A percentile compares a stretch with the other conserved stretches of the same genome.
These are phyloP conservation scores for Pouteria glomerata DNA, from an alignment of 148 eudicot genomes.

Conservation along the genomic window DNA sequence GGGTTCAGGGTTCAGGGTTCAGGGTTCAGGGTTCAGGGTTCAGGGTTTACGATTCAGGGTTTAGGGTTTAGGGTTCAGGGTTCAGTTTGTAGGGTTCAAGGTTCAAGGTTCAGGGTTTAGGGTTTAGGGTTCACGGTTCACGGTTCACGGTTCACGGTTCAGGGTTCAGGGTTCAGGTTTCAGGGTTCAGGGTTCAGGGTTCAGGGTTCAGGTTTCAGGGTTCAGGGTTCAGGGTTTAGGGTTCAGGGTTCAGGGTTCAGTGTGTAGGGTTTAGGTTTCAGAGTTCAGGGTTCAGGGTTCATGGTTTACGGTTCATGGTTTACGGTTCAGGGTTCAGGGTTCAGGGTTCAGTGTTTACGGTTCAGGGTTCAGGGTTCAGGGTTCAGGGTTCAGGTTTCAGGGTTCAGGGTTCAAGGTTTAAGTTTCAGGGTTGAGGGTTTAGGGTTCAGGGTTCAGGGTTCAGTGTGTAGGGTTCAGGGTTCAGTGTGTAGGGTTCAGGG, in stretches of 20 bases:
- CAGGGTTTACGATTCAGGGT: neutral
- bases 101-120: neutral
- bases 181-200: conserved; percentile 7
- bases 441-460: conserved; percentile 11
- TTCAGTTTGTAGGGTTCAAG: neutral
- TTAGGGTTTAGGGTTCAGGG: conserved; percentile 7
- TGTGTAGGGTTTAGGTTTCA: conserved; percentile 12
- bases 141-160: conserved; percentile 7
- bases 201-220: conserved; percentile 7
- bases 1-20: conserved; percentile 3
- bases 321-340: conserved; percentile 9
- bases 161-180: conserved; percentile 4
- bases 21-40: conserved; percentile 3
- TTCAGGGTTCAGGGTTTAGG: conserved; percentile 13
- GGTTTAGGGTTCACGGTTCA: conserved; percentile 8
- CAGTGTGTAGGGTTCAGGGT: neutral
- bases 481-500: conserved; percentile 6
- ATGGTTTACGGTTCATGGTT: conserved; percentile 11
- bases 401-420: neutral
- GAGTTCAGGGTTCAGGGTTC: conserved; percentile 21
- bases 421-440: conserved; percentile 8
- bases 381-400: neutral
- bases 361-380: neutral
- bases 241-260: conserved; percentile 13
- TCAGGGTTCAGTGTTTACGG: neutral